phyloP scores from a whole-genome alignment of 768 basidiomycete genomes.

The Tremella fuciformis region DNA sequence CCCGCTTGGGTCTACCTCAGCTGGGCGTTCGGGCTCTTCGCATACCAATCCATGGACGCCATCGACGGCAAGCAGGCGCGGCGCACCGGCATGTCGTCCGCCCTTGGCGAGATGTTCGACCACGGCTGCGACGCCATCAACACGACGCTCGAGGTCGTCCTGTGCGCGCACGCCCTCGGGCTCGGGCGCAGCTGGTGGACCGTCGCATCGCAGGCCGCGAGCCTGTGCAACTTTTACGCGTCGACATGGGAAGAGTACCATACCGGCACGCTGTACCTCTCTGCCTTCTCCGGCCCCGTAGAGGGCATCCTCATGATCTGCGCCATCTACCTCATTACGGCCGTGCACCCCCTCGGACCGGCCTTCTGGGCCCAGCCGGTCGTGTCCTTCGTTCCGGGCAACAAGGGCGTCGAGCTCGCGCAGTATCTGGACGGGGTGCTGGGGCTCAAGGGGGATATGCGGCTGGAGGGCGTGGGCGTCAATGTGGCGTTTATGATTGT shows the following conservation, averaged over 20 bases:
- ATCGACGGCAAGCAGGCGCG: slow-evolving; percentile 77
- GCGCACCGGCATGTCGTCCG: slow-evolving; percentile 94
- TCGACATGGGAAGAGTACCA: slow-evolving; percentile 66
- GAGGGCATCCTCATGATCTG: slow-evolving; percentile 91
- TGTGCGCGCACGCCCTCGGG: slow-evolving; percentile 79
- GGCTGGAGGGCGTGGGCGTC: slow-evolving; percentile 60
- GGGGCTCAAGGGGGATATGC: slow-evolving; percentile 28
- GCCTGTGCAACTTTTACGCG: slow-evolving; percentile 73
- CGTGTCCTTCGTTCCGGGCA: slow-evolving; percentile 22
- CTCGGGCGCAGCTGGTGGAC: slow-evolving; percentile 97
- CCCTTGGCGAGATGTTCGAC: slow-evolving; percentile 96
- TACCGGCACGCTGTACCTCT: slow-evolving; percentile 78
- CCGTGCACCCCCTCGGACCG: slow-evolving; percentile 60
- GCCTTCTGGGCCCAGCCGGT: slow-evolving; percentile 42
- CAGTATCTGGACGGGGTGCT: slow-evolving; percentile 24
- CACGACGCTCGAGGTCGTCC: slow-evolving; percentile 85
- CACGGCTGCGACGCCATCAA: slow-evolving; percentile 90
- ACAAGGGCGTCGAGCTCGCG: slow-evolving; percentile 12
- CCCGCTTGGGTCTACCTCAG: slow-evolving; percentile 91
- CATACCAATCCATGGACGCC: slow-evolving; percentile 64
- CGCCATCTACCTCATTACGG: slow-evolving; percentile 71
- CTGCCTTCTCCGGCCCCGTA: slow-evolving; percentile 89
- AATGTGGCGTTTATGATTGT: slow-evolving; percentile 89
- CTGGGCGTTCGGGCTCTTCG: slow-evolving; percentile 82
- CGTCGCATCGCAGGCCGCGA: slow-evolving; percentile 74